Conservation (phyloP, 202 grass and related monocot species). For the Elaeis oleifera region DNA sequence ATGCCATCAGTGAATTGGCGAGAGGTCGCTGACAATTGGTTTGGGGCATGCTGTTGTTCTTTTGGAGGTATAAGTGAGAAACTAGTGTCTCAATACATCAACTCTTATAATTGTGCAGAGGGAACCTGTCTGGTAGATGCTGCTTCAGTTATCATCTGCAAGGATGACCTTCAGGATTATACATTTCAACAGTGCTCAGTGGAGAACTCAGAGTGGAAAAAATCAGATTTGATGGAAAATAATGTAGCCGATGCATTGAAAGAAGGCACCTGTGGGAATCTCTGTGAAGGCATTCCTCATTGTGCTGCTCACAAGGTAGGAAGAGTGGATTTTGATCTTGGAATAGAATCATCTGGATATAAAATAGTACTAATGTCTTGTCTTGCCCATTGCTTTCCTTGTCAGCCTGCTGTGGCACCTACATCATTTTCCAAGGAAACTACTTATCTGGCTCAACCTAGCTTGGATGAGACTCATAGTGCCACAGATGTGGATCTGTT, state of each 20-base stretch:
- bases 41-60: constrained; percentile 90
- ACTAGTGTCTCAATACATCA: constrained; percentile 60
- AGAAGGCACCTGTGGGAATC: not conserved
- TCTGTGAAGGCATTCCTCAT: constrained; percentile 25
- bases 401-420: constrained; percentile 2
- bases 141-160: constrained; percentile 53
- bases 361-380: not conserved
- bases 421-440: not conserved
- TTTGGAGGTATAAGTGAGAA: constrained; percentile 79
- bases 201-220: not conserved
- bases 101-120: constrained; percentile 34
- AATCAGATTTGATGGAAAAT: not conserved
- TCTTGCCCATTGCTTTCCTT: constrained; percentile 9
- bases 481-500: constrained; percentile 21
- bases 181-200: constrained; percentile 3
- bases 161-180: constrained; percentile 49
- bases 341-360: not conserved
- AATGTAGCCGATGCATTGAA: not conserved
- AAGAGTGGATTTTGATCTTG: not conserved
- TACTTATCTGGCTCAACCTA: not conserved
- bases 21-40: constrained; percentile 97
- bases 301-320: constrained; percentile 4
- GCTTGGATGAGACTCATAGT: constrained; percentile 6
- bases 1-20: constrained; percentile 87
- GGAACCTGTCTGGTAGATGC: constrained; percentile 56